Evolutionary conservation across 163 green algal species (phyloP).

Genomic region (Trebouxia gelatinosa): DNA sequence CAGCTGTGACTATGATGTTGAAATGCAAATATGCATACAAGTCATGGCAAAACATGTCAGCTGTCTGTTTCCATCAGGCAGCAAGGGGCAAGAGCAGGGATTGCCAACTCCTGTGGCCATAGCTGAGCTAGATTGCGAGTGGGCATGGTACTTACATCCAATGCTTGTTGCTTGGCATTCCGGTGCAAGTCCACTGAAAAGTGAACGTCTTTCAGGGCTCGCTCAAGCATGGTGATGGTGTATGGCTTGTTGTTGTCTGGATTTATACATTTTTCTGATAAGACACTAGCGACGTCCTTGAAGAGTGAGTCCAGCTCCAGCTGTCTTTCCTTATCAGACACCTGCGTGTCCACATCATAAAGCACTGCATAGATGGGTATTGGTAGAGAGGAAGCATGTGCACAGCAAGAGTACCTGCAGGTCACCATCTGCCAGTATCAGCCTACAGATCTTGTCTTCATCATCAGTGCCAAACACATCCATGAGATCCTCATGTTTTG

Average conservation of each 20-base stretch:
- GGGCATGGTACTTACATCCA: conserved; percentile 70
- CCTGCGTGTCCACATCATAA: conserved; percentile 52
- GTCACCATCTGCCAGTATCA: conserved; percentile 90
- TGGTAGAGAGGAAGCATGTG: too few relatives aligned
- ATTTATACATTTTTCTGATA: conserved; percentile 96
- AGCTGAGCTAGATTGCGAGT: too few relatives aligned
- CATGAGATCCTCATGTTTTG: conserved; percentile 79
- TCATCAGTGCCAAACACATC: conserved; percentile 91
- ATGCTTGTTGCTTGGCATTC: conserved; percentile 88
- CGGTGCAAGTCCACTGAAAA: conserved; percentile 92
- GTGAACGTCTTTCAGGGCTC: conserved; percentile 88
- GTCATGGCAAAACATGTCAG: too few relatives aligned
- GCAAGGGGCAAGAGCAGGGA: too few relatives aligned
- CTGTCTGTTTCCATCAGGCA: too few relatives aligned
- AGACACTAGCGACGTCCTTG: conserved; percentile 87
- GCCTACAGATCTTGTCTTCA: conserved; percentile 75
- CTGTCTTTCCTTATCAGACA: conserved; percentile 95
- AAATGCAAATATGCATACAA: too few relatives aligned
- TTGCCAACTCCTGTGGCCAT: too few relatives aligned
- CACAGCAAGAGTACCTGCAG: conserved; percentile 80
- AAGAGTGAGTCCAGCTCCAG: conserved; percentile 83
- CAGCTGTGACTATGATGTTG: too few relatives aligned
- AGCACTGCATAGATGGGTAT: background rate
- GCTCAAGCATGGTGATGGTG: conserved; percentile 92
- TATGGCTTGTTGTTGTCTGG: conserved; percentile 82